Evolutionary conservation across 306 rosid species (phyloP).

Genomic region (Vigna mungo): DNA sequence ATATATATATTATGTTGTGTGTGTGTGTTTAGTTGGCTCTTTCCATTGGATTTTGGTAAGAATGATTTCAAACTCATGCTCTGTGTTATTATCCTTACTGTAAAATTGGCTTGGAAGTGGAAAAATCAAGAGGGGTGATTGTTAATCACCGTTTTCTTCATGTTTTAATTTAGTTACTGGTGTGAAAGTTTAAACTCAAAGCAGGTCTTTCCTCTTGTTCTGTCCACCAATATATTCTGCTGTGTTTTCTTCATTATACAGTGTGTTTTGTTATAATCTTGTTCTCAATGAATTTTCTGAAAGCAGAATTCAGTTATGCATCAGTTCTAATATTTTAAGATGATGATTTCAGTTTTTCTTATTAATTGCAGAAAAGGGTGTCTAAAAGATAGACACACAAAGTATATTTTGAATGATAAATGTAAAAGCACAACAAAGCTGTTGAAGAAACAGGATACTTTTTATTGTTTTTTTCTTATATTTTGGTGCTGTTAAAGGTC

Average conservation of each 20-base stretch:
- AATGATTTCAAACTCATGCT: background rate
- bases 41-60: background rate
- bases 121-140: background rate
- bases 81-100: background rate
- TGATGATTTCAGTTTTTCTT: slow-evolving; percentile 1
- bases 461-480: background rate
- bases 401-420: background rate
- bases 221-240: too few relatives aligned
- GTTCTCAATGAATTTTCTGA: background rate
- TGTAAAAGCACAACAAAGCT: slow-evolving; percentile 1
- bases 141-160: background rate
- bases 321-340: slow-evolving; percentile 1
- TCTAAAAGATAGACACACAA: background rate
- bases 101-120: slow-evolving; percentile 3
- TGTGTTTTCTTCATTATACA: background rate
- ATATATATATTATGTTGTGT: background rate
- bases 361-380: background rate
- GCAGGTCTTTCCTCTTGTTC: background rate
- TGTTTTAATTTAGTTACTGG: background rate
- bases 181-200: background rate
- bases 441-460: background rate
- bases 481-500: slow-evolving; percentile 6
- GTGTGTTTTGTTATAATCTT: background rate
- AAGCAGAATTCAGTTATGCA: slow-evolving; percentile 25
- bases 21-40: slow-evolving; percentile 1